Percentiles rank a stretch among this genome's conserved stretches.
Conservation (phyloP, 1,284 basidiomycete species). For the Apiotrichum gracile region DNA sequence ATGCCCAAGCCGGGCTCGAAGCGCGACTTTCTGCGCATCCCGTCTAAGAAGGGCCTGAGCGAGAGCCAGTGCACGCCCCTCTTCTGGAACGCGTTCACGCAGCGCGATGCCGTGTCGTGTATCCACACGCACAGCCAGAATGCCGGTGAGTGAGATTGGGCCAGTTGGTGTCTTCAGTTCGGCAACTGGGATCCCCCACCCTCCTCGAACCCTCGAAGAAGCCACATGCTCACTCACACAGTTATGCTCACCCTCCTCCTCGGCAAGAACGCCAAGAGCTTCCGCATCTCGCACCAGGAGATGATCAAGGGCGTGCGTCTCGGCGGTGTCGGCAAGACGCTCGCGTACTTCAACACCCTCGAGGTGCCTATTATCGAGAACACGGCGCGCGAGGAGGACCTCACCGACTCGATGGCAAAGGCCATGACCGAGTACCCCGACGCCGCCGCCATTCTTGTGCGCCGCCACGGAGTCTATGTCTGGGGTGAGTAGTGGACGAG, state of each 20-base stretch:
- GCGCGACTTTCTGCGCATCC: conserved; percentile 67
- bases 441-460: conserved; percentile 70
- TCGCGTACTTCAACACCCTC: conserved; percentile 78
- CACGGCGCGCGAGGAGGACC: conserved; percentile 77
- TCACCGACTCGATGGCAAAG: conserved; percentile 70
- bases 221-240: not conserved
- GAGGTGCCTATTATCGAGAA: conserved; percentile 81
- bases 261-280: conserved; percentile 52
- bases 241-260: conserved; percentile 78
- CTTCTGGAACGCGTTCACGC: conserved; percentile 84
- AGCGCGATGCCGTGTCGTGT: conserved; percentile 68
- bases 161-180: too few species aligned
- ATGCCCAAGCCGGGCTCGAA: conserved; percentile 58
- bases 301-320: conserved; percentile 86
- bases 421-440: conserved; percentile 73
- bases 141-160: conserved; percentile 51
- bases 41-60: conserved; percentile 58
- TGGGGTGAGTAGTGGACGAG: conserved; percentile 58
- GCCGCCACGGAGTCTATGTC: conserved; percentile 74
- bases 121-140: conserved; percentile 84
- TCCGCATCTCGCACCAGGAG: conserved; percentile 72
- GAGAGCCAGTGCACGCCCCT: conserved; percentile 78
- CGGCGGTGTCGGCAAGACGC: conserved; percentile 61
- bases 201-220: not conserved
- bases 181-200: not conserved